Percentiles rank a stretch among this genome's conserved stretches.
These are phyloP conservation scores for Petasospora fabianii DNA, from an alignment of 1,139 yeast species.

Conservation along the genomic window DNA sequence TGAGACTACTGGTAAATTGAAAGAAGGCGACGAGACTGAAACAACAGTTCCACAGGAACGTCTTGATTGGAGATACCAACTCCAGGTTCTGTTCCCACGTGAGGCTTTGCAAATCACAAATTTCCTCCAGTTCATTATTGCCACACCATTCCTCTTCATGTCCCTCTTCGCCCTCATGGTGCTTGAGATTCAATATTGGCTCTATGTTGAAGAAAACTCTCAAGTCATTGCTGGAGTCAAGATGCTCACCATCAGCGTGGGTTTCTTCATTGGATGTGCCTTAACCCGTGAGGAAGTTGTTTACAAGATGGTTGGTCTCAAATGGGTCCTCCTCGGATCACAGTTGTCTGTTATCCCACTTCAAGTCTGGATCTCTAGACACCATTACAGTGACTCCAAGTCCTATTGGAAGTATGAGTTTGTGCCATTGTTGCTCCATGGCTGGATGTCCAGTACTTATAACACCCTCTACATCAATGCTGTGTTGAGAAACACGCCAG, in stretches of 20 bases:
- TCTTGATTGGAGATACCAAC: conserved; percentile 4
- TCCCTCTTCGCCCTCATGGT: conserved; percentile 12
- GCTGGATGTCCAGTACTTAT: conserved; percentile 18
- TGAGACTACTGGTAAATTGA: no score
- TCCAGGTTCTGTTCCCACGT: conserved; percentile 22
- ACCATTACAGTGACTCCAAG: conserved; percentile 16
- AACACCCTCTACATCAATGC: conserved; percentile 5
- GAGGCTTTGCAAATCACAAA: conserved; percentile 20
- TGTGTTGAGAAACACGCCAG: neutral
- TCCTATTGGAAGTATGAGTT: conserved; percentile 30
- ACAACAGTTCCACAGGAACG: no score
- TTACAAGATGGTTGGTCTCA: neutral
- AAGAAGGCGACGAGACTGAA: no score
- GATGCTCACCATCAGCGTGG: conserved; percentile 22
- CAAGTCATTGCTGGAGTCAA: conserved; percentile 29
- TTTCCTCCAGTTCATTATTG: conserved; percentile 16
- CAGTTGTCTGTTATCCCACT: neutral
- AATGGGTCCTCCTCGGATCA: neutral
- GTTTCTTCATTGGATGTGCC: conserved; percentile 1
- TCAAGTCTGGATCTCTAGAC: conserved; percentile 23
- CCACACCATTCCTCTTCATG: conserved; percentile 12
- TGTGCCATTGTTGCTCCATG: conserved; percentile 17
- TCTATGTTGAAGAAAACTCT: conserved; percentile 18
- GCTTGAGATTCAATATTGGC: conserved; percentile 15
- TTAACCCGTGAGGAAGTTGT: neutral